Evolutionary conservation across 176 grass and related monocot species (phyloP), one percentile per base, ranked within the genome.

Genomic region (maize (Zea mays)): DNA sequence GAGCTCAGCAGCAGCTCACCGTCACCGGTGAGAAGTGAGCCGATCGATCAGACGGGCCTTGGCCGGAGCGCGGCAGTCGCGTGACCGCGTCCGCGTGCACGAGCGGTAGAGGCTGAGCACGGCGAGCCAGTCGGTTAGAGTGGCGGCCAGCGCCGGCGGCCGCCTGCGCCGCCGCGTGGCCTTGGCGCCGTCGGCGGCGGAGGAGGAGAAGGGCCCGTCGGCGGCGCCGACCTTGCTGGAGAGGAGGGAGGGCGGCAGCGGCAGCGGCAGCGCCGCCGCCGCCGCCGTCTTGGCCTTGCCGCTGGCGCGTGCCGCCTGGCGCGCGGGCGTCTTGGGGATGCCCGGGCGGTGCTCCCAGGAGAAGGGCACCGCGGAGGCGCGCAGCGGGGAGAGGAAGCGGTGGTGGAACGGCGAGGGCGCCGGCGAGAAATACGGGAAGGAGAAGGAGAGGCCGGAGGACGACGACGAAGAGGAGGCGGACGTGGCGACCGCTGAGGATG

Each of bases 261-360:
- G 84, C 21, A 86, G 88, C 16, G 88, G 82, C 59, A 16, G 57
- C 37, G 62, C 36, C 12, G 73, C 34, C 14, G 65, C 6, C 39
- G 79, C 72, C 8, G 75, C 79, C 55, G 49, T 34, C 65, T 86
- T 46, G 73, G 36, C 8, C 57, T 43, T n/a, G 40, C 34, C 19
- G 61, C 71, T 5, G 72, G 3, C 42, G 51, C 46, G 36, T 6
- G 13, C 10, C n/a, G 20, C 3, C 34, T 21, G 69, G 71, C 82
- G 88, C 11, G 84, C 74, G 52, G 92, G 88, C 1, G 83, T 89
- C 74, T 84, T 88, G 83, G 92, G 92, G 73, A 95, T 86, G 57
- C 92, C 92, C 0, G 92, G 92, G 45, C 86, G 86, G 69, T 88
- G 89, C 69, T 95, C 92, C 92, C 92, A 95, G 33, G 92, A 91